phyloP scores from a whole-genome alignment of 192 early-diverging fungal species.

The Obelidium mucronatum region DNA sequence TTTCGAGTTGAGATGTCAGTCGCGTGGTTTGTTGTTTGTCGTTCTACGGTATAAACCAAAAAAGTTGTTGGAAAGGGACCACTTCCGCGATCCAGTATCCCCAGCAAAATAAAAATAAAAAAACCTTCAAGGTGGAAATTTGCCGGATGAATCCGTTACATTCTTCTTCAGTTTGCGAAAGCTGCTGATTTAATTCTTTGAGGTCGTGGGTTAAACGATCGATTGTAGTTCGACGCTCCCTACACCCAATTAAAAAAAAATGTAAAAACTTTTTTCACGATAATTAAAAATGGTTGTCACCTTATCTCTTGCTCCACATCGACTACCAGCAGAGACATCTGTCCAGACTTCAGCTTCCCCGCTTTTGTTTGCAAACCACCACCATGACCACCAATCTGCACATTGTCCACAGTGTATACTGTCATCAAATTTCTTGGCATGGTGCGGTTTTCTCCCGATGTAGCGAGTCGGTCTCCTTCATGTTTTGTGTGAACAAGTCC shows the following conservation, averaged over 20 bases:
- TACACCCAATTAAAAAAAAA: background rate
- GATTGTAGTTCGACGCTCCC: conserved; percentile 8
- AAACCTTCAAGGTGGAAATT: background rate
- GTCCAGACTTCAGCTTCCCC: conserved; percentile 14
- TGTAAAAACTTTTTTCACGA: background rate
- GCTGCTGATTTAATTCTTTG: background rate
- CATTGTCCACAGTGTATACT: conserved; percentile 50
- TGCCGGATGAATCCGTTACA: background rate
- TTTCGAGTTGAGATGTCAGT: background rate
- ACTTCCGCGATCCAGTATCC: no score
- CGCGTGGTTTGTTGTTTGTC: background rate
- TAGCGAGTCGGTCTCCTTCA: conserved; percentile 50
- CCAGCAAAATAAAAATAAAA: no score
- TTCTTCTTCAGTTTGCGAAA: background rate
- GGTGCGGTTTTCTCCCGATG: conserved; percentile 2
- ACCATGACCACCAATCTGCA: conserved; percentile 44
- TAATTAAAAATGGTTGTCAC: background rate
- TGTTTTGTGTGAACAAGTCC: conserved; percentile 47
- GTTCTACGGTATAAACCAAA: no score
- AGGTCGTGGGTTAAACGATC: conserved; percentile 4
- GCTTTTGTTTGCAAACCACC: conserved; percentile 45
- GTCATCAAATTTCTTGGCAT: conserved; percentile 44
- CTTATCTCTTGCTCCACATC: conserved; percentile 35
- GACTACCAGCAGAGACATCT: conserved; percentile 39
- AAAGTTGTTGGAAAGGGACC: no score